Conservation (phyloP, 257 asterid genomes). For the Coffea eugenioides region DNA sequence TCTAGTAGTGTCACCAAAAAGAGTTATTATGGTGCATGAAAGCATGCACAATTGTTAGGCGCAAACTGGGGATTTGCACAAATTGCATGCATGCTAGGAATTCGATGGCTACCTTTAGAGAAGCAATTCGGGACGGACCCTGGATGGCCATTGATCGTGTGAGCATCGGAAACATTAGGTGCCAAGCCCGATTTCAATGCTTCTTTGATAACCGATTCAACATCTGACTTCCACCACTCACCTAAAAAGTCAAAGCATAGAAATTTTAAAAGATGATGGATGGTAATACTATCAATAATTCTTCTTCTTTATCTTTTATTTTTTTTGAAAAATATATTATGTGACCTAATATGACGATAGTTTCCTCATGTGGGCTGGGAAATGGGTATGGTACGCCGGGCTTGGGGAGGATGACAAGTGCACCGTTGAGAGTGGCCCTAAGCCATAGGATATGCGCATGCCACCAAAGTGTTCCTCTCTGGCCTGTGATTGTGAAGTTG, state of each 20-base stretch:
- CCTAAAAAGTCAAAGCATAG: constrained; percentile 33
- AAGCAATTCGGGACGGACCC: constrained; percentile 42
- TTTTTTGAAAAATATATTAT: background rate
- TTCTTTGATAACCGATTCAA: constrained; percentile 53
- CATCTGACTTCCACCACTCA: constrained; percentile 91
- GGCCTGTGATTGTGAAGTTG: constrained; percentile 36
- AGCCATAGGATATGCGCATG: constrained; percentile 35
- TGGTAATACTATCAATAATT: too few relatives aligned
- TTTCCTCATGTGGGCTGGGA: constrained; percentile 32
- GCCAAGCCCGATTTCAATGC: constrained; percentile 56
- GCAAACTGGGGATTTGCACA: background rate
- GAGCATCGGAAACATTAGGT: constrained; percentile 76
- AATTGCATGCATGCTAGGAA: background rate
- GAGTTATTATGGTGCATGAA: too few relatives aligned
- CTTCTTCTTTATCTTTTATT: too few relatives aligned
- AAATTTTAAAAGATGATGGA: background rate
- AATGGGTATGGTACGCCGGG: constrained; percentile 32
- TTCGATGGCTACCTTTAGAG: constrained; percentile 20
- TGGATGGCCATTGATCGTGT: constrained; percentile 62
- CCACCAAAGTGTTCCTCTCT: constrained; percentile 42
- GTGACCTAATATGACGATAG: constrained; percentile 33
- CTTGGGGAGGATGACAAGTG: constrained; percentile 24
- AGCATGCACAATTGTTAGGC: too few relatives aligned
- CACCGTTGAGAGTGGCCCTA: background rate
- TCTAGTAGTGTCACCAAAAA: too few relatives aligned